A percentile compares a stretch with the other conserved stretches of the same genome.
phyloP scores from a whole-genome alignment of 2,329 filamentous ascomycete species.

The Cercospora sojina region DNA sequence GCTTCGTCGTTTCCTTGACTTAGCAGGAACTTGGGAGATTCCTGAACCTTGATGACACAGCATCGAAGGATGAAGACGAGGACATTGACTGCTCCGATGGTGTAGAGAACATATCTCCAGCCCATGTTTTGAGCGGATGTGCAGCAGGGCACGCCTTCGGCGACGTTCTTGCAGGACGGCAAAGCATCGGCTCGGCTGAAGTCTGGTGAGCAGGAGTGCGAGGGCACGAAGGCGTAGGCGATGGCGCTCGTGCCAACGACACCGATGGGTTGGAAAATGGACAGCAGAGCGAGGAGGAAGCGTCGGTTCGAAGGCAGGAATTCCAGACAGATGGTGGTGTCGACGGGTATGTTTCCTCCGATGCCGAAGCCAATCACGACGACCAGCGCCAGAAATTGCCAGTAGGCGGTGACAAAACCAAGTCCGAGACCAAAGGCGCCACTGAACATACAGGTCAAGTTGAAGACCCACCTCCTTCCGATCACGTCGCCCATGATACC shows the following conservation, averaged over 20 bases:
- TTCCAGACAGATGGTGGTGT: conserved; percentile 57
- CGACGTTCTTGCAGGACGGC: conserved; percentile 45
- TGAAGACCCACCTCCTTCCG: conserved; percentile 58
- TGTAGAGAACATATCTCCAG: conserved; percentile 48
- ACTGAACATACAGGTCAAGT: conserved; percentile 57
- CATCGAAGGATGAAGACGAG: conserved; percentile 54
- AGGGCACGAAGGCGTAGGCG: conserved; percentile 55
- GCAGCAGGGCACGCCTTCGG: conserved; percentile 40
- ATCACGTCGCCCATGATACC: conserved; percentile 57
- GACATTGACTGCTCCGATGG: conserved; percentile 43
- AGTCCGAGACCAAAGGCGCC: conserved; percentile 56
- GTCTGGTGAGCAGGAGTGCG: conserved; percentile 53
- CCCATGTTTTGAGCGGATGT: conserved; percentile 44
- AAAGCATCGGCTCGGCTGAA: conserved; percentile 47
- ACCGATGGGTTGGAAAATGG: conserved; percentile 57
- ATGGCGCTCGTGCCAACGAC: conserved; percentile 54
- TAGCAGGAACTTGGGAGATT: conserved; percentile 61
- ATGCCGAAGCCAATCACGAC: conserved; percentile 55
- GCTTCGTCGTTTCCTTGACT: conserved; percentile 54
- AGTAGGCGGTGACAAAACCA: conserved; percentile 52
- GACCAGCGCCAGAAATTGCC: conserved; percentile 53
- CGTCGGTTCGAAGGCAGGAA: conserved; percentile 55
- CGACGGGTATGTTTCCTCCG: conserved; percentile 56
- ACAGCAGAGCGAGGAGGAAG: conserved; percentile 54
- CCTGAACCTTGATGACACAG: conserved; percentile 55